These are phyloP conservation scores for Endoconidiophora polonica DNA, from an alignment of 2,329 filamentous ascomycete species.

Conservation along the genomic window DNA sequence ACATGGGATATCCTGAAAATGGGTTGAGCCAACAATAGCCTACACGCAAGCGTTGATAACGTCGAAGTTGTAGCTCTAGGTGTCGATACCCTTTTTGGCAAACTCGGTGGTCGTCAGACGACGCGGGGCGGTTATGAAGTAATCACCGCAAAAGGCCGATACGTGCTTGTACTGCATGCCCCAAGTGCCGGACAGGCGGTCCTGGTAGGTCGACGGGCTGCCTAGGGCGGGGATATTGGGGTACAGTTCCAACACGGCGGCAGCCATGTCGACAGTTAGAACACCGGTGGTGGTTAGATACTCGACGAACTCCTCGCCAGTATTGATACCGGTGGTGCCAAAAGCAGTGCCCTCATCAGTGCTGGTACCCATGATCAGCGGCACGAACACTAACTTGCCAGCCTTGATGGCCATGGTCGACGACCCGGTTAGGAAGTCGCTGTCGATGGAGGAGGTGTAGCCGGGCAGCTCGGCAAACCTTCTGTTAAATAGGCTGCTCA, in stretches of 20 bases:
- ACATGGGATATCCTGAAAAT: slow-evolving; percentile 19
- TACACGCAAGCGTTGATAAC: slow-evolving; percentile 20
- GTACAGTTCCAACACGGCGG: slow-evolving; percentile 28
- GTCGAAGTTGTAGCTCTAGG: slow-evolving; percentile 38
- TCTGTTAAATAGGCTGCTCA: slow-evolving; percentile 19
- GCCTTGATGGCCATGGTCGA: slow-evolving; percentile 34
- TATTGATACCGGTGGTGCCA: slow-evolving; percentile 35
- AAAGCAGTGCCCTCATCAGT: slow-evolving; percentile 47
- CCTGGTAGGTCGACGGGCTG: slow-evolving; percentile 27
- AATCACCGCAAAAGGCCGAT: slow-evolving; percentile 37
- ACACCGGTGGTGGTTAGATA: slow-evolving; percentile 19
- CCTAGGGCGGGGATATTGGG: slow-evolving; percentile 31
- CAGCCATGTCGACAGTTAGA: slow-evolving; percentile 18
- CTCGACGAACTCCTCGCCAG: slow-evolving; percentile 32
- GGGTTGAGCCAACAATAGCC: slow-evolving; percentile 16
- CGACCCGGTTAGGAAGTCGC: slow-evolving; percentile 24
- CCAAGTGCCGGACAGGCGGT: slow-evolving; percentile 19
- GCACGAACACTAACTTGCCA: slow-evolving; percentile 46
- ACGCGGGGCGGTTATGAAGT: slow-evolving; percentile 36
- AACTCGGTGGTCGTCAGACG: slow-evolving; percentile 35
- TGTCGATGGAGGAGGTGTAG: slow-evolving; percentile 19
- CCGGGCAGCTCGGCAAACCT: slow-evolving; percentile 13
- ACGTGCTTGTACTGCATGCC: slow-evolving; percentile 37
- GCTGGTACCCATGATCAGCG: slow-evolving; percentile 46
- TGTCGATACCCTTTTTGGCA: slow-evolving; percentile 29